These are phyloP conservation scores for Golubevia sp. DNA, from an alignment of 1,284 basidiomycete species.

Conservation along the genomic window DNA sequence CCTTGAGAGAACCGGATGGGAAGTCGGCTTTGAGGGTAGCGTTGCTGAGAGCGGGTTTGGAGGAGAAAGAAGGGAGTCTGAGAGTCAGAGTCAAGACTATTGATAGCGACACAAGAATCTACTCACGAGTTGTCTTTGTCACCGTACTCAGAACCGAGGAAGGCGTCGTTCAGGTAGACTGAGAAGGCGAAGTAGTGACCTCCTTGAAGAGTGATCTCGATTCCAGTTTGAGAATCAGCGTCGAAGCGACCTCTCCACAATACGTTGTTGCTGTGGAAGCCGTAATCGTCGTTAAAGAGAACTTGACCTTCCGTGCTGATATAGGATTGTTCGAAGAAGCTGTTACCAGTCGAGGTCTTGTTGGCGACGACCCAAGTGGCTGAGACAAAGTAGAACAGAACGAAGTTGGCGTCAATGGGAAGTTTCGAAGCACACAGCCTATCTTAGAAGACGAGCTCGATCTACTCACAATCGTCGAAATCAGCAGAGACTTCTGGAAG, in stretches of 20 bases:
- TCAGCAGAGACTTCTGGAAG: slow-evolving; percentile 11
- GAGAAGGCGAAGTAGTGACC: slow-evolving; percentile 23
- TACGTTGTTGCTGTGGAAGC: slow-evolving; percentile 31
- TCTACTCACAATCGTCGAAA: slow-evolving; percentile 14
- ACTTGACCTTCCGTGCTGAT: slow-evolving; percentile 24
- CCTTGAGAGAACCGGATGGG: background rate
- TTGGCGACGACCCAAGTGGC: slow-evolving; percentile 6
- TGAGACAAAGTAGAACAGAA: too few species aligned
- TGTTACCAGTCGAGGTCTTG: slow-evolving; percentile 22
- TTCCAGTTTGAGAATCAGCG: background rate
- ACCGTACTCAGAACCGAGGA: slow-evolving; percentile 18
- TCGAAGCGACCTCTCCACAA: slow-evolving; percentile 29
- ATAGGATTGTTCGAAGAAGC: slow-evolving; percentile 15
- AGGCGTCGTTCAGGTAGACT: slow-evolving; percentile 26
- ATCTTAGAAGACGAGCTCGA: too few species aligned
- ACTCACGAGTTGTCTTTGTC: background rate
- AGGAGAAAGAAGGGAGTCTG: too few species aligned
- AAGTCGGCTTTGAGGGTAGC: slow-evolving; percentile 11
- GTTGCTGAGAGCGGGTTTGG: slow-evolving; percentile 2
- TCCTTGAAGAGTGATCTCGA: slow-evolving; percentile 22
- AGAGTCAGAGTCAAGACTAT: too few species aligned
- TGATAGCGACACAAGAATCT: too few species aligned
- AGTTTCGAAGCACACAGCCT: too few species aligned
- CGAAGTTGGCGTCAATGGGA: too few species aligned
- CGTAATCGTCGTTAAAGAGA: slow-evolving; percentile 33